Evolutionary conservation across 169 alveolate genomes (phyloP), one percentile per base, ranked within the genome.

Genomic region (Cryptosporidium andersoni): DNA sequence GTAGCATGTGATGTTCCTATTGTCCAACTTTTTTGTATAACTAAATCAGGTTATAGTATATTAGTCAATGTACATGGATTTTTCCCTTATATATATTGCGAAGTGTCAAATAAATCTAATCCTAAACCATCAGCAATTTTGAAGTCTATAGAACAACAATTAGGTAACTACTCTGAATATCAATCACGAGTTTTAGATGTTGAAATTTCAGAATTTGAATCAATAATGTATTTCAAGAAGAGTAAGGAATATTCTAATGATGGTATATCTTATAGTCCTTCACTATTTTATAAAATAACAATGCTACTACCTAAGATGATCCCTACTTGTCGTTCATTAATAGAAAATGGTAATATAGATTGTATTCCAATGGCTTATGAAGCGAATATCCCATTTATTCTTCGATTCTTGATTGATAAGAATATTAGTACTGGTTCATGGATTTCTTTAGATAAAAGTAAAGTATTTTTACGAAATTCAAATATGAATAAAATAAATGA

Each of bases 401-500:
- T 98, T 39, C 91, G 99, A 64, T 98, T 92, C 88, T 94, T 98
- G 96, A 95, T 98, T 45, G 99, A 98, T 88, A 82, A 92, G 25
- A 94, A 94, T 80, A 92, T 97, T 12, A 96, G 96, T 12, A 99
- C 99, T 43, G 97, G 98, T 93, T 93, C 97, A 60, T 98, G 99
- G 99, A 89, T 97, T 67, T 89, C 90, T 82, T 64, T 95, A 43
- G 74, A 88, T 63, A 64, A 48, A 42, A 91, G 85, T 63, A 90
- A 66, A 53, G 89, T 91, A 81, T 49, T 65, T 47, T 12, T 91
- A 63, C 25, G 88, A 53, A 40, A 42, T 36, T 16, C 48, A 39
- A 9, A 60, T 16, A 16, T 60, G 49, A 53, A 42, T 14, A 88
- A 64, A 37, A 36, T 55, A 40, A 40, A 89, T 36, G n/a, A 89